phyloP scores from a whole-genome alignment of 192 early-diverging fungal genomes.

The Polychytrium aggregatum region DNA sequence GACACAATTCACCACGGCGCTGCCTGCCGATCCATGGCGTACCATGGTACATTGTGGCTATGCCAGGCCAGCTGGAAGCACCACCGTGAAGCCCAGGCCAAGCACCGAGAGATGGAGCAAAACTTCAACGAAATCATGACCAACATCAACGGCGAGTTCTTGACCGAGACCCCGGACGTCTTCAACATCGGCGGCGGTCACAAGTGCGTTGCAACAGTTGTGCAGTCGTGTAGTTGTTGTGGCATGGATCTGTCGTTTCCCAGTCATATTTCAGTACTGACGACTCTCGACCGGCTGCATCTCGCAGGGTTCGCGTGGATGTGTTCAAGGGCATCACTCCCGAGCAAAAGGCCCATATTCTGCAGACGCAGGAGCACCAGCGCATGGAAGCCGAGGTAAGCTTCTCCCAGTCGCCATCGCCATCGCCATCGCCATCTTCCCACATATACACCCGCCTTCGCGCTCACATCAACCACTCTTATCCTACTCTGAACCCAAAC shows the following conservation, averaged over 20 bases:
- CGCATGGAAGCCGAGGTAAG: slow-evolving; percentile 31
- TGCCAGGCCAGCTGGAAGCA: slow-evolving; percentile 27
- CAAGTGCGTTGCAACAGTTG: too few relatives aligned
- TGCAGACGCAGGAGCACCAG: slow-evolving; percentile 31
- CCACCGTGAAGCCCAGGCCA: slow-evolving; percentile 18
- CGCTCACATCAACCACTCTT: too few relatives aligned
- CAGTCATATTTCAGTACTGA: too few relatives aligned
- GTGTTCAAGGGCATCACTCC: slow-evolving; percentile 44
- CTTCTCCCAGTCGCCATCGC: too few relatives aligned
- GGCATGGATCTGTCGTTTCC: too few relatives aligned
- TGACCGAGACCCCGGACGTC: slow-evolving; percentile 40
- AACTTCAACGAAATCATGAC: slow-evolving; percentile 29
- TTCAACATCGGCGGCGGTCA: slow-evolving; percentile 38
- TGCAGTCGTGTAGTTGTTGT: background rate
- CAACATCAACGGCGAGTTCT: slow-evolving; percentile 34
- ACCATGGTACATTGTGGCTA: too few relatives aligned
- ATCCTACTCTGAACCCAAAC: too few relatives aligned
- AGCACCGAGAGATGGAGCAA: slow-evolving; percentile 16
- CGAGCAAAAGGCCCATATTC: slow-evolving; percentile 29
- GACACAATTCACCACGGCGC: too few relatives aligned
- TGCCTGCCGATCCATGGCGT: too few relatives aligned
- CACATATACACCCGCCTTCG: too few relatives aligned
- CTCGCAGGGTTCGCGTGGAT: slow-evolving; percentile 41
- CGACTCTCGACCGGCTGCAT: too few relatives aligned
- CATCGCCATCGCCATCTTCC: too few relatives aligned